Base-by-base conservation (phyloP, 805 yeast genomes). In the Saturnispora dispora region DNA sequence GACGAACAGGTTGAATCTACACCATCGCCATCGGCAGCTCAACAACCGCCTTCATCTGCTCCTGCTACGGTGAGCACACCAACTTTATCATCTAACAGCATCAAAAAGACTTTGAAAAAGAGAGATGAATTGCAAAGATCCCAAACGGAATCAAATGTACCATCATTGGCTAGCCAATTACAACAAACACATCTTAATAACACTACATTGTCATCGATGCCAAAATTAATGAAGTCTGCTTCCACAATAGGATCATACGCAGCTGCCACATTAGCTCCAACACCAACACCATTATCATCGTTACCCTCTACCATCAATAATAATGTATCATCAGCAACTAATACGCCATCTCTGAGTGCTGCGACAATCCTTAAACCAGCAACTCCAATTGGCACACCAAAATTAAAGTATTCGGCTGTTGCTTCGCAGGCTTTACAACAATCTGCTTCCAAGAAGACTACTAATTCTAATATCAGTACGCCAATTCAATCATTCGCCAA, bases 161-260 rank as follows among this genome's bases (percentile, higher is more conserved):
- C 45, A 22, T 37, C 52, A 25, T 11, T 42, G 11, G 58, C 53
- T 25, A 52, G 47, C 40, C 58, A 55, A 11, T 28, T 61, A 9
- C 49, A 52, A 22, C 56, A 57, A 30, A 57, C 71, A 5, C 64
- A 64, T 22, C 63, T 68, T 3, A 64, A 62, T 25, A 17, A 20
- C 5, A 37, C 15, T 37, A 60, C 60, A 9, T n/a, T 23, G 11
- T 54, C 53, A 13, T 52, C 54, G 28, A 53, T 53, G 35, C 52
- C 45, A 28, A 52, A 51, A 9, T 8, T 23, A 15, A 7, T 22
- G 11, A 39, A 36, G 17, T 13, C 37, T 25, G 20, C 50, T 18
- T 15, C 46, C 35, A 27, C 37, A 17, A 44, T 33, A 35, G 17
- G 35, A 30, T 18, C 33, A 22, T 11, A 47, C 7, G 32, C 40